A percentile compares a stretch with the other conserved stretches of the same genome.
Evolutionary conservation across 345 rosid genomes (phyloP).

Genomic region (Trapa bicornis): DNA sequence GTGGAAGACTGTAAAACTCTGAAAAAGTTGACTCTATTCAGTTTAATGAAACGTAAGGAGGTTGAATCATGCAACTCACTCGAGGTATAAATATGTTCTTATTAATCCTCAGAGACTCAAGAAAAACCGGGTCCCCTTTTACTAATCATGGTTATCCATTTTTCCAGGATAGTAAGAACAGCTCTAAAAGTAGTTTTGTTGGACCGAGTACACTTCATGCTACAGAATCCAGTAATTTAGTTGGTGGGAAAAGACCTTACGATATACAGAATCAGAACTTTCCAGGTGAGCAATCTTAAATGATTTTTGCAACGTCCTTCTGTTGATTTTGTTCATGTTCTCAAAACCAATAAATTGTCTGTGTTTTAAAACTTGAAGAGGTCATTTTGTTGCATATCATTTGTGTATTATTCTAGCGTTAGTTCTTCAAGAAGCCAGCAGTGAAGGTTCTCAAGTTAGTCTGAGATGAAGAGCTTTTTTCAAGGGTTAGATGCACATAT

Average conservation of each 20-base stretch:
- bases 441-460: background rate
- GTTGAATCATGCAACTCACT: constrained; percentile 42
- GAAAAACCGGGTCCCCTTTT: background rate
- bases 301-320: background rate
- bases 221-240: constrained; percentile 28
- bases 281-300: constrained; percentile 34
- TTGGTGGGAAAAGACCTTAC: constrained; percentile 33
- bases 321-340: background rate
- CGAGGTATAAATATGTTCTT: constrained; percentile 32
- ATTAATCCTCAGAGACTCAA: background rate
- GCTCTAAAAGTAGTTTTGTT: constrained; percentile 10
- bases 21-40: constrained; percentile 49
- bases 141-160: background rate
- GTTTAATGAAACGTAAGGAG: constrained; percentile 52
- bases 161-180: constrained; percentile 35
- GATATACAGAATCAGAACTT: constrained; percentile 38
- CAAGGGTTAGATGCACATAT: background rate
- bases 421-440: background rate
- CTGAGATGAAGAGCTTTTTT: background rate
- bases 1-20: constrained; percentile 48
- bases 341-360: background rate
- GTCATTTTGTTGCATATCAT: background rate
- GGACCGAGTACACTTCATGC: constrained; percentile 12
- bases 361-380: background rate
- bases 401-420: background rate